Evolutionary conservation across 2,329 filamentous ascomycete genomes (phyloP).

Genomic region (Aplosporella prunicola): DNA sequence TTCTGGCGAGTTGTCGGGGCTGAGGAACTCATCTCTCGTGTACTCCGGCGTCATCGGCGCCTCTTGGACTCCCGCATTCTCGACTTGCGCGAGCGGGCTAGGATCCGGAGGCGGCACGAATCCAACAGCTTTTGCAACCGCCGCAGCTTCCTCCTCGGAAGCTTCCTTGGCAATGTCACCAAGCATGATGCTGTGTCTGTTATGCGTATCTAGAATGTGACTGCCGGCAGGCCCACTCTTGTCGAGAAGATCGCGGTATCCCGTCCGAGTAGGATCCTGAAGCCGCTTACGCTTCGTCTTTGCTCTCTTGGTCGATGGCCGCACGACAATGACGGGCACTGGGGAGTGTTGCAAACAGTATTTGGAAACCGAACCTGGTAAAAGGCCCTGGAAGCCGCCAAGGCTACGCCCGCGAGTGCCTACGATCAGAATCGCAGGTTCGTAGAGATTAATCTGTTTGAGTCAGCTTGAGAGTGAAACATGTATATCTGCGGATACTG

Average conservation of each 20-base stretch:
- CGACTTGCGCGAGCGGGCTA: conserved; percentile 22
- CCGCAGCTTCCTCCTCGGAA: conserved; percentile 40
- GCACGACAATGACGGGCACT: conserved; percentile 84
- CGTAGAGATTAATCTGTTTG: conserved; percentile 74
- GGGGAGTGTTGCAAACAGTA: conserved; percentile 92
- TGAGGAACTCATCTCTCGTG: conserved; percentile 1
- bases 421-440: conserved; percentile 83
- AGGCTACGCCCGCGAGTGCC: conserved; percentile 78
- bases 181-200: conserved; percentile 35
- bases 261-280: conserved; percentile 64
- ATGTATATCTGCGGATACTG: conserved; percentile 25
- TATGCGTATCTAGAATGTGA: conserved; percentile 42
- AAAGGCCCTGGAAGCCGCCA: conserved; percentile 74
- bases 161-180: conserved; percentile 24
- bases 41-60: conserved; percentile 12
- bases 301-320: conserved; percentile 75
- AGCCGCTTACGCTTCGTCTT: conserved; percentile 83
- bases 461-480: conserved; percentile 10
- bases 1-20: conserved; percentile 16
- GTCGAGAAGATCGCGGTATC: conserved; percentile 69
- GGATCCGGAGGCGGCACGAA: conserved; percentile 23
- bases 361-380: conserved; percentile 85
- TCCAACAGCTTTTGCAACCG: conserved; percentile 41
- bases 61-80: conserved; percentile 16
- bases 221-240: conserved; percentile 46